Evolutionary conservation across 805 yeast species (phyloP), one percentile per base, ranked within the genome.

Genomic region (Saccharomycopsis babjevae): DNA sequence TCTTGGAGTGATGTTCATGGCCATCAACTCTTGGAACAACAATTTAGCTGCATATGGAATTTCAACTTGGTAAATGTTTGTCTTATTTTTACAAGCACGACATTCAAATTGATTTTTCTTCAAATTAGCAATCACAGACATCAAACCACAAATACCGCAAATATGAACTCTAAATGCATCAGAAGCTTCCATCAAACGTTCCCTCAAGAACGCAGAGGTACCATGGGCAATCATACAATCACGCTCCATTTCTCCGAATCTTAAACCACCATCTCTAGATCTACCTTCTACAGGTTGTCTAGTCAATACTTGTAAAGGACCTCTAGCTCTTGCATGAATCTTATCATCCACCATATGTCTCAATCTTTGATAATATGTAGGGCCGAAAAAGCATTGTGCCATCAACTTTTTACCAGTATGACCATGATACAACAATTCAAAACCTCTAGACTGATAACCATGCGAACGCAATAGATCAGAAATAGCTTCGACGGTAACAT

Each of bases 161-260:
- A 94, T 86, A 72, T 94, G 98, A 52, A 94, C 98, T 75, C 98
- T 83, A 80, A 94, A 94, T 1, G 98, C 97, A 78, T 94, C 99
- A 0, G 98, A 93, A 13, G 97, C 97, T 75, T 94, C 98, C 97
- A 94, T 93, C 73, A 94, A 79, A 74, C 99, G 83, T 77, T 94
- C 99, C 75, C 93, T 91, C 78, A 94, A 82, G 79, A 94, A 93
- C 7, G 97, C 96, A 3, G 99, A 97, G 15, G 97, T 98, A 74
- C 99, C 99, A 73, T 94, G 98, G 1, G 99, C 99, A 80, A 94
- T 94, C 97, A 94, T 93, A 87, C 99, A 94, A 81, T 94, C 99
- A 79, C 99, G 89, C 77, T 94, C 99, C 99, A 94, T 94, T 76
- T 93, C 99, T 71, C 99, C 99, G 83, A 93, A 92, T 76, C 99